Base-by-base conservation (phyloP, 805 yeast genomes). In the Debaryomyces prosopidis region DNA sequence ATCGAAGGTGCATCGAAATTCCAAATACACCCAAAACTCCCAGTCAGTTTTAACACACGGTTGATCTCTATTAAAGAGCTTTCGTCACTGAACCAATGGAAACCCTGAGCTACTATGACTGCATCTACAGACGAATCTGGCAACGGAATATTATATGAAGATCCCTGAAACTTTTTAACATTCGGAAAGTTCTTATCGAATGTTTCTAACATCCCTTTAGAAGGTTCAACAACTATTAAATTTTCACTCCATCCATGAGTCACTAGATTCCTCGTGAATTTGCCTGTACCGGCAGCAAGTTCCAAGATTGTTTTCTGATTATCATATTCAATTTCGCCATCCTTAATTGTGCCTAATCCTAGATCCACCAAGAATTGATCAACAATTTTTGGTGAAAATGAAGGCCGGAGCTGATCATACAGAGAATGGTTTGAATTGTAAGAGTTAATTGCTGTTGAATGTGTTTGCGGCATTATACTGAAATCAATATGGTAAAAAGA, bases 261-360 rank as follows among this genome's bases (percentile, higher is more conserved):
- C 2, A 66, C 60, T 18, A 82, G 59, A 36, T 71, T 63, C 20
- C 58, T 61, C 1, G 86, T 82, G 65, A 82, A 82, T 51, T 81
- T 81, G 8, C 87, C 87, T 0, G 87, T 82, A 0, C 87, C 87
- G 10, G 80, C 77, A 1, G 84, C 87, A 16, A 82, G 54, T 42
- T 82, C 87, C 32, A 75, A 47, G 6, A 76, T 58, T 4, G 42
- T 52, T 45, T 66, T 67, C 7, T 54, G 48, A 5, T 57, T 58
- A 11, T 47, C 31, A 32, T 55, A 54, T 5, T n/a, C 41, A 42
- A 43, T 46, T 1, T 46, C n/a, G 18, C 23, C 43, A 10, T 30
- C n/a, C 3, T 45, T 44, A 9, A 23, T 20, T 2, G 49, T 41
- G 1, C 55, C 48, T 16, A 81, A 53, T 0, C 59, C 61, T 23